A percentile compares a stretch with the other conserved stretches of the same genome.
Evolutionary conservation across 1,139 yeast species (phyloP).

Genomic region (Diutina siamensis): DNA sequence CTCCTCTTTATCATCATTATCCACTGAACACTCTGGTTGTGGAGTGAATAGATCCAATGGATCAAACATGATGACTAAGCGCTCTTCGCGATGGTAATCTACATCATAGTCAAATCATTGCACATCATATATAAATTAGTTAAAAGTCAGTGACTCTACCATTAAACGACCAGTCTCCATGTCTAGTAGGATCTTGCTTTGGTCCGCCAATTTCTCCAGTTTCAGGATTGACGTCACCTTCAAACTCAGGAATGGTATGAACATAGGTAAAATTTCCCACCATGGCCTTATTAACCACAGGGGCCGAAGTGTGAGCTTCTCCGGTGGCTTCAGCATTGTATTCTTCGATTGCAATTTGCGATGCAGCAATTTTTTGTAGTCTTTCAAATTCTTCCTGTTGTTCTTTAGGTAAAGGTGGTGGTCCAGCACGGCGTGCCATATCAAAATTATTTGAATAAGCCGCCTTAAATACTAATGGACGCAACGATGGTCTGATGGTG

Average conservation of each 20-base stretch:
- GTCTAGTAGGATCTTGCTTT: slow-evolving; percentile 92
- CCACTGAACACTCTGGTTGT: not conserved
- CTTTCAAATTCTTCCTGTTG: slow-evolving; percentile 90
- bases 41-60: slow-evolving; percentile 33
- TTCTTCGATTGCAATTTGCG: slow-evolving; percentile 72
- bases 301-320: slow-evolving; percentile 11
- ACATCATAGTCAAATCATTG: not conserved
- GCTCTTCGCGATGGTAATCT: not conserved
- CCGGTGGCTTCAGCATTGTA: slow-evolving; percentile 33
- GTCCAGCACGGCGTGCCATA: slow-evolving; percentile 43
- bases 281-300: slow-evolving; percentile 35
- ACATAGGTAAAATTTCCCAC: slow-evolving; percentile 62
- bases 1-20: not conserved
- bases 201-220: slow-evolving; percentile 98
- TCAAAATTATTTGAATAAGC: slow-evolving; percentile 14
- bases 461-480: not conserved
- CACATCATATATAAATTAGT: not conserved
- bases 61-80: slow-evolving; percentile 17
- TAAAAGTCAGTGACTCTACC: slow-evolving; percentile 94
- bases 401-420: slow-evolving; percentile 74
- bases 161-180: slow-evolving; percentile 90
- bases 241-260: slow-evolving; percentile 85
- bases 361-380: slow-evolving; percentile 68
- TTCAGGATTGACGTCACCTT: slow-evolving; percentile 84
- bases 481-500: not conserved